Evolutionary conservation across 768 basidiomycete genomes (phyloP).

Genomic region (Tulasnella calospora): DNA sequence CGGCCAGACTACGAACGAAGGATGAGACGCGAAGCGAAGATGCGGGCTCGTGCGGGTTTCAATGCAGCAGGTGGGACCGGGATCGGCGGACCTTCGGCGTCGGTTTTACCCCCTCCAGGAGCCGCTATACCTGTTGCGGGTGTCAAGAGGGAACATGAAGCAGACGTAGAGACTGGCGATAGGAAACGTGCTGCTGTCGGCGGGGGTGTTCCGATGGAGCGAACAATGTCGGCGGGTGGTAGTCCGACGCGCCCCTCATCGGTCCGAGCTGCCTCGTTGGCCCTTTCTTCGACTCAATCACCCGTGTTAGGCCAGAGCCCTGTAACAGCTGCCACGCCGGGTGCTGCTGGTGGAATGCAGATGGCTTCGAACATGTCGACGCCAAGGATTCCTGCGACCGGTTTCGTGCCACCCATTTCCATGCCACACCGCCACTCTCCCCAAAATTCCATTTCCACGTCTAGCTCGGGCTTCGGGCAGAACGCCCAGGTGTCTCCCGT

Average conservation of each 20-base stretch:
- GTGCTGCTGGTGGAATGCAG: not conserved
- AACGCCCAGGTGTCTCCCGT: constrained; percentile 11
- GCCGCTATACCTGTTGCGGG: constrained; percentile 19
- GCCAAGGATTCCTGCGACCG: not conserved
- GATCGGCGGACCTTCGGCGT: not conserved
- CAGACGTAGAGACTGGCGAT: constrained; percentile 10
- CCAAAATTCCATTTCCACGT: constrained; percentile 10
- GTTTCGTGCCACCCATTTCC: constrained; percentile 10
- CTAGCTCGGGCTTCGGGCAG: constrained; percentile 1
- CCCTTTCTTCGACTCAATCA: constrained; percentile 5
- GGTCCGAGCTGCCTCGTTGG: constrained; percentile 11
- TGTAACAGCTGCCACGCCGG: not conserved
- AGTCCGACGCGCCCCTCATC: constrained; percentile 5
- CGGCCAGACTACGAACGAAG: constrained; percentile 17
- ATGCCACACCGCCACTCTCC: constrained; percentile 20
- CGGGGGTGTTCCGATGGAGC: not conserved
- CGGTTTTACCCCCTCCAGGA: constrained; percentile 4
- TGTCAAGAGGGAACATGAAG: constrained; percentile 14
- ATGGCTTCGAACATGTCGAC: constrained; percentile 10
- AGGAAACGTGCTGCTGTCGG: constrained; percentile 9
- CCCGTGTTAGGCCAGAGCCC: constrained; percentile 10
- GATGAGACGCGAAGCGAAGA: constrained; percentile 9
- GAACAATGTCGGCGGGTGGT: constrained; percentile 5
- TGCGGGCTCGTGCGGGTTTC: not conserved
- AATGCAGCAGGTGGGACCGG: not conserved